A percentile compares a stretch with the other conserved stretches of the same genome.
phyloP scores from a whole-genome alignment of 2,329 filamentous ascomycete species.

The Fusarium sp. region DNA sequence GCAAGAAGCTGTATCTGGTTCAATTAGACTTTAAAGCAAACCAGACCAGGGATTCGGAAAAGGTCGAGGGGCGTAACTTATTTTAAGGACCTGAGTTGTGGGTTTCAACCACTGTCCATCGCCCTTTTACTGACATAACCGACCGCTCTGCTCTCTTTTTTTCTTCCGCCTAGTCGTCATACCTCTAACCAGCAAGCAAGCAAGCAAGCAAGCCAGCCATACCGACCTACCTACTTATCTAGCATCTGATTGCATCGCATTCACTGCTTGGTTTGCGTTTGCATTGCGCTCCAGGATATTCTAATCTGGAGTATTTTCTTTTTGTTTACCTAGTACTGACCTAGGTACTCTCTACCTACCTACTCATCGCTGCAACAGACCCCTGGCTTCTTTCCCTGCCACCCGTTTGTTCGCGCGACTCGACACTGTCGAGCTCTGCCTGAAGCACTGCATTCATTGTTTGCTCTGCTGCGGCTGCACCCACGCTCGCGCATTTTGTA shows the following conservation, averaged over 20 bases:
- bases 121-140: constrained; percentile 43
- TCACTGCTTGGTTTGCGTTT: constrained; percentile 23
- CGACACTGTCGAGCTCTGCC: constrained; percentile 35
- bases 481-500: constrained; percentile 27
- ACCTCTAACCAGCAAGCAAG: constrained; percentile 8
- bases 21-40: constrained; percentile 30
- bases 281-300: constrained; percentile 18
- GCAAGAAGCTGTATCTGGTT: constrained; percentile 9
- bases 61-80: constrained; percentile 20
- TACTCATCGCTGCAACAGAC: constrained; percentile 1
- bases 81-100: constrained; percentile 32
- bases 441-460: constrained; percentile 19
- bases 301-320: constrained; percentile 33
- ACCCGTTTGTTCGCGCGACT: constrained; percentile 17
- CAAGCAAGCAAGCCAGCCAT: neutral
- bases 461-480: constrained; percentile 16
- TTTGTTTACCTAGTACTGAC: constrained; percentile 9
- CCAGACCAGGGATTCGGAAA: constrained; percentile 21
- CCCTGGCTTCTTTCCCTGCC: constrained; percentile 7
- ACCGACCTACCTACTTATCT: constrained; percentile 19
- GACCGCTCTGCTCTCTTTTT: constrained; percentile 41
- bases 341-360: neutral
- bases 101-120: constrained; percentile 38
- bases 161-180: constrained; percentile 25
- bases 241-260: constrained; percentile 30